These are phyloP conservation scores for Schoenoplectus tabernaemontani DNA, from an alignment of 202 grass and related monocot genomes.

Conservation along the genomic window DNA sequence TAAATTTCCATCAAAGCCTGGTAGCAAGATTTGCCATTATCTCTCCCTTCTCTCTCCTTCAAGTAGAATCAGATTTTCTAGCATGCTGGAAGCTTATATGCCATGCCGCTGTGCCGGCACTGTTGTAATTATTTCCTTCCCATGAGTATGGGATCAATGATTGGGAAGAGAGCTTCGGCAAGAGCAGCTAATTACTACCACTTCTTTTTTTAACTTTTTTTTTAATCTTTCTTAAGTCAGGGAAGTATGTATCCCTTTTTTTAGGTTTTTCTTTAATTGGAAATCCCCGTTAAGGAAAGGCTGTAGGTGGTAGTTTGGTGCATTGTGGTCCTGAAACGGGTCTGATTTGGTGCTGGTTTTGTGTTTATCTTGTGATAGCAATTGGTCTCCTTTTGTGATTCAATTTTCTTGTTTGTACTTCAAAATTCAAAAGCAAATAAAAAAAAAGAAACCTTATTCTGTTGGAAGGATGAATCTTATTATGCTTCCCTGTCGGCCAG, in stretches of 20 bases:
- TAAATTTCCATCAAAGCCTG: neutral
- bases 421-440: neutral
- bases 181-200: constrained; percentile 19
- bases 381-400: constrained; percentile 15
- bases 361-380: neutral
- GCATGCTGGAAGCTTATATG: constrained; percentile 7
- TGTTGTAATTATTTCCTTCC: constrained; percentile 29
- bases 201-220: neutral
- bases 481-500: neutral
- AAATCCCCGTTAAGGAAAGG: neutral
- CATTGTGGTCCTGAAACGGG: constrained; percentile 3
- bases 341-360: neutral
- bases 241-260: neutral
- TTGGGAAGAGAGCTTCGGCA: constrained; percentile 36
- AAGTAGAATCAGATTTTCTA: neutral
- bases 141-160: constrained; percentile 57
- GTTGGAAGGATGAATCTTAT: neutral
- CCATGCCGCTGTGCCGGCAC: neutral
- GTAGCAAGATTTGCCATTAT: constrained; percentile 1
- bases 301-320: neutral
- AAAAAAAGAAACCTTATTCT: neutral
- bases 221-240: constrained; percentile 11
- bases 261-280: constrained; percentile 15
- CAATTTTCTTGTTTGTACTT: constrained; percentile 15
- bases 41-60: constrained; percentile 1